These are phyloP conservation scores for Lactuca saligna DNA, from an alignment of 129 eudicot genomes.

Conservation along the genomic window DNA sequence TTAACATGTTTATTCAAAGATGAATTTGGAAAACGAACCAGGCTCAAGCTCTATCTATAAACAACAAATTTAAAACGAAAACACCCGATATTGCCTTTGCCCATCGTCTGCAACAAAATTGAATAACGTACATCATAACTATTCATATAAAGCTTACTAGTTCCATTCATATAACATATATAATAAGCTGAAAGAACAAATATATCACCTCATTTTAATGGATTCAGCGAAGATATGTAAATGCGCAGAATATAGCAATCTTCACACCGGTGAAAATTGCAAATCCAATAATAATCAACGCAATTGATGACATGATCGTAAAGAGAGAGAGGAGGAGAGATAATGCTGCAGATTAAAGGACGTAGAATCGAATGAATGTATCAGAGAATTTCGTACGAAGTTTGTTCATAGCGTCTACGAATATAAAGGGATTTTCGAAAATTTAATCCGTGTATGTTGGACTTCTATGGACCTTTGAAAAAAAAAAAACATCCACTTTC, in stretches of 20 bases:
- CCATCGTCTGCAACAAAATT: conserved; percentile 2
- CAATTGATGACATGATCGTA: neutral
- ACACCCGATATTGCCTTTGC: neutral
- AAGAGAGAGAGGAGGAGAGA: neutral
- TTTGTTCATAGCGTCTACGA: neutral
- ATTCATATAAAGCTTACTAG: neutral
- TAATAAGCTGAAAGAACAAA: neutral
- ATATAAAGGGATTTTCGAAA: neutral
- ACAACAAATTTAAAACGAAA: neutral
- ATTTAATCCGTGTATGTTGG: conserved; percentile 11
- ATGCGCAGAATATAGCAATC: neutral
- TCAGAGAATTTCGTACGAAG: neutral
- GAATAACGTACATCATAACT: neutral
- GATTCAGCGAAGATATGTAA: neutral
- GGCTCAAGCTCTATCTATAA: conserved; percentile 5
- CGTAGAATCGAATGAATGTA: conserved; percentile 10
- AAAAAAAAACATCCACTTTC: conserved; percentile 23
- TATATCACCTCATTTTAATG: conserved; percentile 16
- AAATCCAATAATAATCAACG: conserved; percentile 4
- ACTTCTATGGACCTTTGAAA: conserved; percentile 18
- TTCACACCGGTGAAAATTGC: conserved; percentile 6
- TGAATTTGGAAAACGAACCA: conserved; percentile 1
- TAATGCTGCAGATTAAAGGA: conserved; percentile 15
- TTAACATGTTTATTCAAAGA: no score
- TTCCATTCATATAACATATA: conserved; percentile 1